Base-by-base conservation (phyloP, 257 asterid genomes). In the Euphrasia confusa region DNA sequence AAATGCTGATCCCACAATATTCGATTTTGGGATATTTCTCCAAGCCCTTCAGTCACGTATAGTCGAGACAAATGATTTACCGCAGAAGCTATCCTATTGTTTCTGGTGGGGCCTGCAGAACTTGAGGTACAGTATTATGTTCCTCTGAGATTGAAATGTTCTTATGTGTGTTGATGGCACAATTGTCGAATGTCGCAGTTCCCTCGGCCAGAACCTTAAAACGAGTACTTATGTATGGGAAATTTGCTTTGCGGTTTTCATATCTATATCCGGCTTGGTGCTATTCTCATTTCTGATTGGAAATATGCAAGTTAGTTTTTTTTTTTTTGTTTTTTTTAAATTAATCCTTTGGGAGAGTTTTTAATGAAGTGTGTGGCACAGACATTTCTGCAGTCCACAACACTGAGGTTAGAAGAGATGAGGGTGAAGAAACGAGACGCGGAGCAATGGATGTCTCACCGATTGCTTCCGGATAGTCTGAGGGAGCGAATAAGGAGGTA, bases 21-120 rank as follows among this genome's bases (percentile, higher is more conserved):
- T 86, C 71, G 95, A 93, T 80, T 93, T 89, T 74, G 99, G 99
- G 73, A 89, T 93, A 76, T 93, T 93, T 74, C 91, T 85, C 24
- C 78, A 71, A 39, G 99, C 99, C 60, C 99, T 93, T 63, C 88
- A 89, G 70, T 89, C 97, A 57, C 95, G 96, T 72, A 80, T 93
- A 66, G 99, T 87, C 58, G 94, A 82, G 73, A 73, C 99, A 26
- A 79, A 72, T 63, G 87, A 93, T 77, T 93, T 93, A 69, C 94
- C 95, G 40, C 87, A 77, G 75, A 93, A 93, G 81, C 79, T 93
- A 77, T 89, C 89, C 40, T 93, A 89, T 70, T 93, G 99, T 81
- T 87, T 93, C 83, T 93, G 99, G 99, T 93, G 99, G 99, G 97
- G 99, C 54, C 83, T 93, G 67, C 99, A 93, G 78, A 93, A 87